These are phyloP conservation scores for Fonsecaea monophora DNA, from an alignment of 2,329 filamentous ascomycete species.

Conservation along the genomic window DNA sequence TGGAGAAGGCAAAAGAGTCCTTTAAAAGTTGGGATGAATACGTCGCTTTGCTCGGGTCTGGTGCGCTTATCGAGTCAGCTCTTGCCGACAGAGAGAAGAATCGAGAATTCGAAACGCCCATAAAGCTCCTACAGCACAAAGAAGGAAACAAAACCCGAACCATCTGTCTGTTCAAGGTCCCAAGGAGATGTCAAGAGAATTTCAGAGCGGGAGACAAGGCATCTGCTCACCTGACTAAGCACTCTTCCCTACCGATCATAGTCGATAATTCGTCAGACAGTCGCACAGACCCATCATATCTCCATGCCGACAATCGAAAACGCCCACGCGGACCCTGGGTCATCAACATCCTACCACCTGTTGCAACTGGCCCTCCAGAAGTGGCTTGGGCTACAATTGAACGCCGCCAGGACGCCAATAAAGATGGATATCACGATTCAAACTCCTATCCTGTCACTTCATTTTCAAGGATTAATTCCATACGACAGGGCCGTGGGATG, in stretches of 20 bases:
- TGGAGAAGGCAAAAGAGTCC: not conserved
- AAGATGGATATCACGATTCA: not conserved
- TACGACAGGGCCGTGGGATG: not conserved
- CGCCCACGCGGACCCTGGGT: not conserved
- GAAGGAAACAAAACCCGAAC: not conserved
- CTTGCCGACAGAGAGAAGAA: not conserved
- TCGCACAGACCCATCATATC: no score
- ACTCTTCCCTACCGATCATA: not conserved
- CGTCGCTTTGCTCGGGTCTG: conserved; percentile 6
- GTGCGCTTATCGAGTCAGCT: not conserved
- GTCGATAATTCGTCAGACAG: not conserved
- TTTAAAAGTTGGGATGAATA: conserved; percentile 11
- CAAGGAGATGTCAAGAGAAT: not conserved
- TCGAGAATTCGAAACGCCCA: not conserved
- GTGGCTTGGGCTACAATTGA: not conserved
- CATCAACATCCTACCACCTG: not conserved
- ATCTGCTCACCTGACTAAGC: conserved; percentile 3
- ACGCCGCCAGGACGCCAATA: not conserved
- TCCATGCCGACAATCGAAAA: not conserved
- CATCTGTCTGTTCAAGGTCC: not conserved
- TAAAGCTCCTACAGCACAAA: not conserved
- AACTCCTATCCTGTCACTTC: not conserved
- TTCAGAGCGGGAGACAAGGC: not conserved
- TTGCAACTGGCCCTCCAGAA: not conserved
- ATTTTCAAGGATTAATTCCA: not conserved